These are phyloP conservation scores for Russula sp. DNA, from an alignment of 768 basidiomycete genomes.

Conservation along the genomic window DNA sequence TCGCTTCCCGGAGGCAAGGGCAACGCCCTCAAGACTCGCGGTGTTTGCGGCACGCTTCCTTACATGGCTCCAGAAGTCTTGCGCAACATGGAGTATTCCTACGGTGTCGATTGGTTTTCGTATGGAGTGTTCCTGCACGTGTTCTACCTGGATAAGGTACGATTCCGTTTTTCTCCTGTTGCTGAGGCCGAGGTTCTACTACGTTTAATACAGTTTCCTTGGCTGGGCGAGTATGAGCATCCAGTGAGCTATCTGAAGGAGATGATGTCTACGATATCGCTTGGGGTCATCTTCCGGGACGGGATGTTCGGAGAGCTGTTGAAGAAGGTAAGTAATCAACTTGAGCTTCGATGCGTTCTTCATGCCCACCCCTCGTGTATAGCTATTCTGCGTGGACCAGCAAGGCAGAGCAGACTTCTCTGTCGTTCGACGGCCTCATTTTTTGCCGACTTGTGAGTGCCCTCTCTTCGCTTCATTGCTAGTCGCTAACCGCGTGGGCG, in stretches of 20 bases:
- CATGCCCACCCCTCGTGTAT: neutral
- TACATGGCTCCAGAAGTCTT: slow-evolving; percentile 30
- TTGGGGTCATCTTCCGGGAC: slow-evolving; percentile 11
- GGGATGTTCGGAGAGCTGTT: slow-evolving; percentile 15
- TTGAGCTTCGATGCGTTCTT: neutral
- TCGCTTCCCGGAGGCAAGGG: neutral
- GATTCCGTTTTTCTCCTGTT: neutral
- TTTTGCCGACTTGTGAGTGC: slow-evolving; percentile 21
- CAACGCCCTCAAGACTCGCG: slow-evolving; percentile 3
- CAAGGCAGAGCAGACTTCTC: slow-evolving; percentile 19
- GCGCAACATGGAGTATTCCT: slow-evolving; percentile 23
- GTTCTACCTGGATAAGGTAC: slow-evolving; percentile 21
- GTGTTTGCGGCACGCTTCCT: slow-evolving; percentile 23
- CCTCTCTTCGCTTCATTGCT: neutral
- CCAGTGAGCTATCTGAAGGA: slow-evolving; percentile 20
- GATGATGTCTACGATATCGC: slow-evolving; percentile 20
- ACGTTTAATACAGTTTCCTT: slow-evolving; percentile 19
- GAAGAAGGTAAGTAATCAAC: slow-evolving; percentile 4
- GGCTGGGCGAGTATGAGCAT: slow-evolving; percentile 19
- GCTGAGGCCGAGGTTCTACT: neutral
- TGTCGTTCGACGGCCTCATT: slow-evolving; percentile 13
- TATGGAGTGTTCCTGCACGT: slow-evolving; percentile 27
- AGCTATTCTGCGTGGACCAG: slow-evolving; percentile 20
- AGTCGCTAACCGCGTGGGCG: neutral
- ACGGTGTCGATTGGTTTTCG: slow-evolving; percentile 27